A percentile compares a stretch with the other conserved stretches of the same genome.
These are phyloP conservation scores for Quercus dentata DNA, from an alignment of 306 rosid species.

Conservation along the genomic window DNA sequence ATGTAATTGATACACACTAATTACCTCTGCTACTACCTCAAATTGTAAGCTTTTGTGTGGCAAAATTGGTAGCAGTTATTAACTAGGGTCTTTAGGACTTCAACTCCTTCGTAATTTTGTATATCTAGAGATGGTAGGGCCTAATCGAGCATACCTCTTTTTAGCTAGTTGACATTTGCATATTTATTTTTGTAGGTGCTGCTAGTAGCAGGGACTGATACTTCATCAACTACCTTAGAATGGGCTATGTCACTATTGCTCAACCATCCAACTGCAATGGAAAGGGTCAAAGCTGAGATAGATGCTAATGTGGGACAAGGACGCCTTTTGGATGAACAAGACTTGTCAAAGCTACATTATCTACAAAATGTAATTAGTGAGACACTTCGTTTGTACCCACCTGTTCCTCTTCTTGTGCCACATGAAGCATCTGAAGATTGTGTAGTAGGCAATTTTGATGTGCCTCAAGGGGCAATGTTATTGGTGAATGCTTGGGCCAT, in stretches of 20 bases:
- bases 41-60: no score
- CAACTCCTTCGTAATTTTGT: neutral
- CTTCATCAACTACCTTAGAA: constrained; percentile 24
- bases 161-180: no score
- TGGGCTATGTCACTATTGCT: constrained; percentile 29
- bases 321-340: constrained; percentile 24
- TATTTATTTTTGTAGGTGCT: neutral
- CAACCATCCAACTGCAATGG: constrained; percentile 22
- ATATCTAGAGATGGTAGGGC: neutral
- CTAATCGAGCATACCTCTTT: neutral
- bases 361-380: constrained; percentile 25
- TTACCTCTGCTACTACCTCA: no score
- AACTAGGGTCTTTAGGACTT: no score
- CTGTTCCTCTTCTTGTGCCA: constrained; percentile 29
- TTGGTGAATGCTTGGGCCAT: constrained; percentile 41
- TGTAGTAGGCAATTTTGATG: constrained; percentile 29
- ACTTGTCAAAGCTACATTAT: constrained; percentile 22
- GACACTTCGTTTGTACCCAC: constrained; percentile 38
- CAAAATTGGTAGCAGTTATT: no score
- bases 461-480: constrained; percentile 40
- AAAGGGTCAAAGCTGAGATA: constrained; percentile 10
- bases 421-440: constrained; percentile 34
- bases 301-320: neutral
- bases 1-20: no score
- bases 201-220: constrained; percentile 26